Evolutionary conservation across 148 eudicot genomes (phyloP).

Genomic region (Cornus controversa): DNA sequence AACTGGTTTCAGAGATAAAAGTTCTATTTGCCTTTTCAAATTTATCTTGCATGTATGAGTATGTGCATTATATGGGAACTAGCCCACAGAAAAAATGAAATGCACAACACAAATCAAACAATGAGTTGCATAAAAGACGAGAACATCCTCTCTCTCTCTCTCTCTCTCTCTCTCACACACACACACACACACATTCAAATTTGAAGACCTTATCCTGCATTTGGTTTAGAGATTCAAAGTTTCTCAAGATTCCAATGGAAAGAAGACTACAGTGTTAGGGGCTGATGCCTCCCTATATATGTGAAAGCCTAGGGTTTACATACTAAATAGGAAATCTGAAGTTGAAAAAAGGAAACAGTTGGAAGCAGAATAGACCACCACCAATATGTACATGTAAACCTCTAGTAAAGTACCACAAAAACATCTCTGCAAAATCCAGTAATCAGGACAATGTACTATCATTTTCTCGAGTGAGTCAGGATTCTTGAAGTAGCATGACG

Average conservation of each 20-base stretch:
- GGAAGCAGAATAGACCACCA: neutral
- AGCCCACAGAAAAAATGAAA: too few relatives aligned
- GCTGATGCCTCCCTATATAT: neutral
- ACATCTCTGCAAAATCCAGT: neutral
- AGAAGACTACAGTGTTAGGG: neutral
- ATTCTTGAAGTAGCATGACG: neutral
- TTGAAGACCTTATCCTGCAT: neutral
- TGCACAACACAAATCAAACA: too few relatives aligned
- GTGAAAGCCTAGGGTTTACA: too few relatives aligned
- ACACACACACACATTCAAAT: neutral
- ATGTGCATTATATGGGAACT: too few relatives aligned
- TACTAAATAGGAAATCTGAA: too few relatives aligned
- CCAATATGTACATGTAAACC: neutral
- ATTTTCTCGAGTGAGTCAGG: neutral
- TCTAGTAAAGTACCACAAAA: neutral
- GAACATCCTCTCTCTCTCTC: too few relatives aligned
- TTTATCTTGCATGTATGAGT: too few relatives aligned
- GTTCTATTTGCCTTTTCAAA: too few relatives aligned
- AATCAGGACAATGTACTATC: neutral
- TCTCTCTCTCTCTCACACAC: neutral
- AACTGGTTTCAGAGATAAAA: too few relatives aligned
- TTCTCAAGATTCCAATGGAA: too few relatives aligned
- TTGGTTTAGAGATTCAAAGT: neutral
- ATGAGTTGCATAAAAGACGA: neutral
- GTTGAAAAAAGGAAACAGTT: neutral